Percentiles rank a stretch among this genome's conserved stretches.
Evolutionary conservation across 306 rosid genomes (phyloP).

Genomic region (Cucurbita maxima): DNA sequence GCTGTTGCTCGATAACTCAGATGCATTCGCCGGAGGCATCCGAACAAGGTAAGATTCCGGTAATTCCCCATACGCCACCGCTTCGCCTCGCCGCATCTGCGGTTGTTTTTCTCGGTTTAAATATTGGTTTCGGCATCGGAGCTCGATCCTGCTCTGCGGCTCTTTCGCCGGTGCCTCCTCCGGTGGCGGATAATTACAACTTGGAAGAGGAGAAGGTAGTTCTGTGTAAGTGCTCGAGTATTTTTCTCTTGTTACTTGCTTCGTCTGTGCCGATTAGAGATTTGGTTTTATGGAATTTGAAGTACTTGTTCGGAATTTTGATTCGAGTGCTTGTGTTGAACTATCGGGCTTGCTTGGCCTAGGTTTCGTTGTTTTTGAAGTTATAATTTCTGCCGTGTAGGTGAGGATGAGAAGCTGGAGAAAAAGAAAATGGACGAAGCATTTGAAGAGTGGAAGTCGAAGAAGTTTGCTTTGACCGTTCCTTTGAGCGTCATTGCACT

Average conservation of each 20-base stretch:
- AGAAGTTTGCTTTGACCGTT: slow-evolving; percentile 72
- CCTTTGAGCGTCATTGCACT: slow-evolving; percentile 67
- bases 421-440: slow-evolving; percentile 43
- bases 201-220: slow-evolving; percentile 24
- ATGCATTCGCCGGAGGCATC: not conserved
- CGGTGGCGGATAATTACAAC: slow-evolving; percentile 7
- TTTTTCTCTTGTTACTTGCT: not conserved
- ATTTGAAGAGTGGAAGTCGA: slow-evolving; percentile 65
- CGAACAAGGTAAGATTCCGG: not conserved
- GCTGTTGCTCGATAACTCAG: not conserved
- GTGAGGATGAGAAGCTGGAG: slow-evolving; percentile 20
- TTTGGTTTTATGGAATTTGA: not conserved
- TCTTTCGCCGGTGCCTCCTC: slow-evolving; percentile 11
- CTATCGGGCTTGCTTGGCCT: not conserved
- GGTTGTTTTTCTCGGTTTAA: slow-evolving; percentile 35
- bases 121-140: slow-evolving; percentile 34
- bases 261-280: not conserved
- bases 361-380: not conserved
- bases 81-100: slow-evolving; percentile 35
- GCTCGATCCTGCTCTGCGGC: slow-evolving; percentile 33
- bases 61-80: slow-evolving; percentile 11
- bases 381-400: slow-evolving; percentile 4
- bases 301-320: not conserved
- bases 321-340: not conserved
- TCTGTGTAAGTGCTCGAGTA: slow-evolving; percentile 25